Evolutionary conservation across 2,329 filamentous ascomycete genomes (phyloP).

Genomic region (Calonectria pseudoreteaudii): DNA sequence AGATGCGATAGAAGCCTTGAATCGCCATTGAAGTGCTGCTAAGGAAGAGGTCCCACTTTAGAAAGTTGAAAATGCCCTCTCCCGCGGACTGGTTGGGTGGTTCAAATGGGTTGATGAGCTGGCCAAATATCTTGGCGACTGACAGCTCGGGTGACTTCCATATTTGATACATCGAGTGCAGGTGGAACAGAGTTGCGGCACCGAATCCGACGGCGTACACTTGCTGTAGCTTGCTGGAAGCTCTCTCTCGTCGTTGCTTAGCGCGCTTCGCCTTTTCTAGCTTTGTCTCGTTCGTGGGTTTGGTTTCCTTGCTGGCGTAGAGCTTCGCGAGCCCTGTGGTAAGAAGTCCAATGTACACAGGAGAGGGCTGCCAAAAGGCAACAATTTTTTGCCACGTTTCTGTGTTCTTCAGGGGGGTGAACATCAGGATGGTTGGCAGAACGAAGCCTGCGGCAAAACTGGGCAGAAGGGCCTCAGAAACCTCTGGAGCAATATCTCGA

Average conservation of each 20-base stretch:
- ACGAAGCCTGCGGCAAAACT: not conserved
- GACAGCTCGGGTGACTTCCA: not conserved
- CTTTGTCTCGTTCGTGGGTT: not conserved
- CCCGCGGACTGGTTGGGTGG: not conserved
- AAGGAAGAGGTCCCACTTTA: not conserved
- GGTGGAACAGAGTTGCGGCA: not conserved
- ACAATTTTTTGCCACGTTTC: not conserved
- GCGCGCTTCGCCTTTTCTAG: not conserved
- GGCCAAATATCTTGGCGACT: not conserved
- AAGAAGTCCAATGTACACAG: not conserved
- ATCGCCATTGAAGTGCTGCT: not conserved
- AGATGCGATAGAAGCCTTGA: not conserved
- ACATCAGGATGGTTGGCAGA: not conserved
- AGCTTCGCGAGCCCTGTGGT: not conserved
- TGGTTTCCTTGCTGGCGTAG: not conserved
- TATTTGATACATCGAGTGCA: not conserved
- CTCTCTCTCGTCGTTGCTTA: not conserved
- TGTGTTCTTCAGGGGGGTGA: not conserved
- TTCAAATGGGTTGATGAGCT: not conserved
- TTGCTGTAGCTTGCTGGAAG: not conserved
- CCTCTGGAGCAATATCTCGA: not conserved
- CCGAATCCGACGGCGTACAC: not conserved
- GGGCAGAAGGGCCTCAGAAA: not conserved
- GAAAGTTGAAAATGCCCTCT: not conserved
- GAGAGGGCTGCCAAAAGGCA: not conserved